Conservation (phyloP, 1,284 basidiomycete species). For the Rhodotorula sp. region DNA sequence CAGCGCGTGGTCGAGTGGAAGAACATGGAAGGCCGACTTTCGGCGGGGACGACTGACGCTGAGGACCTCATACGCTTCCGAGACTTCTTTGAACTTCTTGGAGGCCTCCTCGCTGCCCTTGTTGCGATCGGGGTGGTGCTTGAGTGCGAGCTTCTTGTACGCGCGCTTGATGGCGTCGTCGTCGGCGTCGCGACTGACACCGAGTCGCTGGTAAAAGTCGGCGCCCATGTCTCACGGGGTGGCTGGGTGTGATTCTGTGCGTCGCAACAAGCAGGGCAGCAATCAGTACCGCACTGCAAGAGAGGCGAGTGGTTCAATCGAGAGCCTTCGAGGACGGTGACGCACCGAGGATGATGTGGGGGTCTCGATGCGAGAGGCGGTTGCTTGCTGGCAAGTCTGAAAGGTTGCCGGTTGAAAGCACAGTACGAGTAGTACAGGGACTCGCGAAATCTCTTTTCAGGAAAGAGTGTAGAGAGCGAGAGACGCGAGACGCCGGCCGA, state of each 20-base stretch:
- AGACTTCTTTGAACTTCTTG: constrained; percentile 88
- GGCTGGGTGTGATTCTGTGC: background rate
- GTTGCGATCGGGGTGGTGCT: constrained; percentile 92
- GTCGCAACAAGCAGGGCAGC: background rate
- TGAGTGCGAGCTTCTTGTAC: constrained; percentile 60
- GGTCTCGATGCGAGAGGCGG: no score
- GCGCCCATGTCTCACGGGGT: constrained; percentile 50
- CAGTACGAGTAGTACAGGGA: no score
- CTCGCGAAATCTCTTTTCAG: no score
- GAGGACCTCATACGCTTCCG: constrained; percentile 95
- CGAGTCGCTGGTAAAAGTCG: constrained; percentile 80
- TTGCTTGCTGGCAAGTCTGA: no score
- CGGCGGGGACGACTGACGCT: constrained; percentile 60
- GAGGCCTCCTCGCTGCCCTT: constrained; percentile 75
- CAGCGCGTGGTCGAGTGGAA: background rate
- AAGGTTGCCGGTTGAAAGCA: no score
- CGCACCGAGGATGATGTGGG: background rate
- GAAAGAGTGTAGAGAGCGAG: no score
- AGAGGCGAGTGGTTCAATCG: background rate
- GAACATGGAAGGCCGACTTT: no score
- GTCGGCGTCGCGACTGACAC: constrained; percentile 66
- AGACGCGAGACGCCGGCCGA: no score
- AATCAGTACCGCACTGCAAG: no score
- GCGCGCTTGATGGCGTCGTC: constrained; percentile 77
- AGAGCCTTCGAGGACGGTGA: background rate